Evolutionary conservation across 805 yeast genomes (phyloP), one percentile per base, ranked within the genome.

Genomic region (Yarrowia sp.): DNA sequence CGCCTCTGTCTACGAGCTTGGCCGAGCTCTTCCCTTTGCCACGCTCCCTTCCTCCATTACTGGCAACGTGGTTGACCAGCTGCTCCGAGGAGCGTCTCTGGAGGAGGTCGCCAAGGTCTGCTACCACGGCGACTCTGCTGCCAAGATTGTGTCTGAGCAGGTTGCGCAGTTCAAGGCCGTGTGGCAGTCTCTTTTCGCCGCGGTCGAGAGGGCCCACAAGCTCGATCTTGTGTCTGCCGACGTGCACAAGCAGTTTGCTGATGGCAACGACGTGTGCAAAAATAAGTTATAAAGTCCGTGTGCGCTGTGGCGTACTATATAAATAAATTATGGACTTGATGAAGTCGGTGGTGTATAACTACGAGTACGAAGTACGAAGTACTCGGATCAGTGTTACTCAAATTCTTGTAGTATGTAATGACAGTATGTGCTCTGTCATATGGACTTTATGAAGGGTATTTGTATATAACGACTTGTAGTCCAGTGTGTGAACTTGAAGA

Each of bases 11-110:
- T 81, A 2, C 90, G 97, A 97, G 74, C 78, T 51, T 65, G 74
- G 7, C 72, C 90, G 44, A 81, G 83, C 2, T 68, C 74, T 12
- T 78, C 81, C 63, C 68, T 87, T 56, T 96, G 96, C 10, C 89
- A 88, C 68, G 80, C 77, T 25, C 41, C 71, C 83, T 31, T 86
- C 88, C 63, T 86, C 80, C 68, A 84, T 90, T 1, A 75, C 87
- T 13, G 61, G 36, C 6, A 38, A 27, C 12, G 47, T 55, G 19
- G 31, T 55, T 27, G 61, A 55, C 38, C 61, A 55, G 61, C 33
- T 55, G 29, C 47, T 55, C 7, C 38, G 61, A 18, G 61, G 61
- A 38, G 47, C 47, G 10, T 14, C 46, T n/a, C 29, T 27, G 46
- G 61, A 38, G 22, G 61, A 55, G 7, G 47, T 55, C 12, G 47